Conservation (phyloP, 2,329 filamentous ascomycete species). For the Hortaea sp. region DNA sequence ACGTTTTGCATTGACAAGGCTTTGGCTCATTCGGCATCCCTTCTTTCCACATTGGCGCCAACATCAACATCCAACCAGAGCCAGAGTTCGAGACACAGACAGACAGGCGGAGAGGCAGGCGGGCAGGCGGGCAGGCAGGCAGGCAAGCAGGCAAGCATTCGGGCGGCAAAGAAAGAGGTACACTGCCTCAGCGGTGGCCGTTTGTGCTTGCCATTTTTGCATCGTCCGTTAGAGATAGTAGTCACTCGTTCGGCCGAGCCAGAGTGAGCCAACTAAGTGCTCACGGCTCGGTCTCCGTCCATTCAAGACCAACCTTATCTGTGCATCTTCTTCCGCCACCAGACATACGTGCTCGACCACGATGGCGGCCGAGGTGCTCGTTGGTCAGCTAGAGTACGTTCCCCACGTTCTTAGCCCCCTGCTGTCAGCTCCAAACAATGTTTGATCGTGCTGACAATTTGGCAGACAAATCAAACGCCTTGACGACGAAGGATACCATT, state of each 20-base stretch:
- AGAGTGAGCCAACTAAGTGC: slow-evolving; percentile 4
- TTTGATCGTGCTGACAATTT: neutral
- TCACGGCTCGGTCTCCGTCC: slow-evolving; percentile 3
- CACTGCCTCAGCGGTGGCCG: too few relatives aligned
- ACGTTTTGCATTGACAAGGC: too few relatives aligned
- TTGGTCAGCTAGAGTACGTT: slow-evolving; percentile 11
- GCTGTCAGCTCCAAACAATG: neutral
- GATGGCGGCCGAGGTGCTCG: slow-evolving; percentile 10
- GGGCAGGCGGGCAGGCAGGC: too few relatives aligned
- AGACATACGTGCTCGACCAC: neutral
- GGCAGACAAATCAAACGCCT: slow-evolving; percentile 11
- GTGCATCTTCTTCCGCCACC: neutral
- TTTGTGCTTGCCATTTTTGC: too few relatives aligned
- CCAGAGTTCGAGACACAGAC: too few relatives aligned
- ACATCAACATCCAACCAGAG: too few relatives aligned
- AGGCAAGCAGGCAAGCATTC: too few relatives aligned
- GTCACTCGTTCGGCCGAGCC: slow-evolving; percentile 1
- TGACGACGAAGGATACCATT: slow-evolving; percentile 29
- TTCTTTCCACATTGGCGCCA: too few relatives aligned
- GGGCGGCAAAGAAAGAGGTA: too few relatives aligned
- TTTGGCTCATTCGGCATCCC: too few relatives aligned
- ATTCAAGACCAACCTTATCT: neutral
- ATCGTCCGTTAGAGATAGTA: too few relatives aligned
- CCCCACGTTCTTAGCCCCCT: neutral
- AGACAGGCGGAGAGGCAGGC: too few relatives aligned